Base-by-base conservation (phyloP, 2,329 filamentous ascomycete genomes). In the Talaromyces sp. region DNA sequence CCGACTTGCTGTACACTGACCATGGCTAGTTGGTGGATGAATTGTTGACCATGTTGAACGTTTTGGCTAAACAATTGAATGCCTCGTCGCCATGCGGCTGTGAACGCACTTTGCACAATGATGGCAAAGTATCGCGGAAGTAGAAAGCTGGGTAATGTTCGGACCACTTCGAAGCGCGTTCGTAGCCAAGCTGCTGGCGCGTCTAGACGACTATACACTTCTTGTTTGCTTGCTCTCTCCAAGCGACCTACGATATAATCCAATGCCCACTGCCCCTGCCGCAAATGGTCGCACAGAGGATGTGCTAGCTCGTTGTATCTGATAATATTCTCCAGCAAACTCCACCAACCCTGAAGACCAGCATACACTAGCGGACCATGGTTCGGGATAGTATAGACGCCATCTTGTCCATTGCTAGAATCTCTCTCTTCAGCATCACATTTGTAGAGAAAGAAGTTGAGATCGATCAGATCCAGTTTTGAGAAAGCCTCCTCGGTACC, bases 331-430 rank as follows among this genome's bases (percentile, higher is more conserved):
- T 91, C 87, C 41, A 99, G 77, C 0, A 96, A 79, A 70, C 91
- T 97, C 91, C 93, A 96, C 93, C 94, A 99, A 37, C 95, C 95
- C 72, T 99, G 94, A n/a, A 99, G 81, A 61, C 94, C 94, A 60
- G 93, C 93, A 72, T 97, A 99, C 2, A 97, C 89, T 41, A 97
- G 81, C 60, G 88, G 85, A 2, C 92, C 93, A 68, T 91, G 80
- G 1, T 87, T 86, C 1, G 94, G 94, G 63, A 99, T 88, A 54
- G 86, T 83, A 75, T 97, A 99, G 8, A 87, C 86, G n/a, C 94
- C 93, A 70, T 97, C 90, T 60, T 83, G 81, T 3, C 91, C 90
- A 53, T 81, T 82, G 63, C 89, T 96, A 6, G 83, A 84, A 64
- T 94, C 91, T 50, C 84, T 83, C 73, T 89, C 95, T 72, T 99